Evolutionary conservation across 129 eudicot species (phyloP), one percentile per base, ranked within the genome.

Genomic region (Tagetes patula): DNA sequence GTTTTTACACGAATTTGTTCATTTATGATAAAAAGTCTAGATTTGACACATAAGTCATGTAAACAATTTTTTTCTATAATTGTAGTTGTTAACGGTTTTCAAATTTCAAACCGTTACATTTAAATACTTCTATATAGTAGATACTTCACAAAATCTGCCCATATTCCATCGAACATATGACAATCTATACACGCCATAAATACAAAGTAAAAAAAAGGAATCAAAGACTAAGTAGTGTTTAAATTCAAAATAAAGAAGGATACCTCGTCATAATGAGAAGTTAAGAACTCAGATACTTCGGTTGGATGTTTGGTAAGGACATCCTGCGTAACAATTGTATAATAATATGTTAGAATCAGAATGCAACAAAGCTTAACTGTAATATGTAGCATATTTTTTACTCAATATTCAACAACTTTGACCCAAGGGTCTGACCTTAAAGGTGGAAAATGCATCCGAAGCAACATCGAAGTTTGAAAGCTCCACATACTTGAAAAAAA

Each of bases 391-490:
- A 8, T 31, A 41, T 7, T 49, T 14, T 52, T 71, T 48, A 36
- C 69, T 61, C 13, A 31, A 45, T 49, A 72, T 33, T 81, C 12
- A 33, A 75, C 34, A 79, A 34, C 11, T 75, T 53, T 62, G 49
- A 81, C 58, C 48, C n/a, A 40, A 60, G 62, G 31, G 66, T 78
- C 88, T 76, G 78, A 93, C 98, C 98, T 94, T 94, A 70, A 94
- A 94, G 37, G 97, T 90, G 67, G 91, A 86, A 82, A 94, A 94
- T 14, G 98, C 98, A 90, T 94, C 98, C 41, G 97, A 94, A 41
- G 98, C 92, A 77, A 94, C 87, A 76, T 94, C 98, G 6, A 94
- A 94, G 83, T 86, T 90, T 8, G 96, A 91, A 72, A 90, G 91
- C 88, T 90, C 97, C 78, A 94, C 89, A 56, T 87, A 94, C 69